phyloP scores from a whole-genome alignment of 176 grass and related monocot species.

The Hordeum marinum region DNA sequence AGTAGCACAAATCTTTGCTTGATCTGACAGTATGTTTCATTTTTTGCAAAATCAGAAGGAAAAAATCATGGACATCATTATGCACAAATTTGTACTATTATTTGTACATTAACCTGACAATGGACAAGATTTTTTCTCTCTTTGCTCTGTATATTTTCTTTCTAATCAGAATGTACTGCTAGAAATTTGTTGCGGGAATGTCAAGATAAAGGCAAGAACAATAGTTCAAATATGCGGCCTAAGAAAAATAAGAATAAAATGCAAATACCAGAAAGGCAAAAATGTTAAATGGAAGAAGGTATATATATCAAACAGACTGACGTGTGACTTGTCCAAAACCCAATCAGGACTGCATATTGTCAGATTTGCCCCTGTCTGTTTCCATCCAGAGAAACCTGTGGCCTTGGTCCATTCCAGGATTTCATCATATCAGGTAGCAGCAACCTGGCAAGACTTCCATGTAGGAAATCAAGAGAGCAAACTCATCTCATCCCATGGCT shows the following conservation, averaged over 20 bases:
- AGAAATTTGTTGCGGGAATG: neutral
- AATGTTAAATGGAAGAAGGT: neutral
- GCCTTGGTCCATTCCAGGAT: constrained; percentile 1
- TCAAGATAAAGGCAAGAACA: neutral
- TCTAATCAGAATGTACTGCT: neutral
- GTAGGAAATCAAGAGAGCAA: neutral
- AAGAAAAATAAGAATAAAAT: neutral
- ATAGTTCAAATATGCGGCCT: neutral
- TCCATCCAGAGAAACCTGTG: constrained; percentile 30
- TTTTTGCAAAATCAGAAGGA: neutral
- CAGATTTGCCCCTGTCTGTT: neutral
- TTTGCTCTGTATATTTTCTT: constrained; percentile 1
- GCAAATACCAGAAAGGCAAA: neutral
- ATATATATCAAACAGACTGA: neutral
- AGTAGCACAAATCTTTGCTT: neutral
- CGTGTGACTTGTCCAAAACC: neutral
- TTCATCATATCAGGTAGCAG: constrained; percentile 14
- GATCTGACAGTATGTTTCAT: neutral
- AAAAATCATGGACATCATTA: constrained; percentile 7
- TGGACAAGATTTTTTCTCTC: constrained; percentile 11
- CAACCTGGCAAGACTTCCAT: neutral
- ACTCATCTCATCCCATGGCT: neutral
- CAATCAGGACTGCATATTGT: neutral
- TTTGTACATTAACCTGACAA: constrained; percentile 33
- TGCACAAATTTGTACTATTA: constrained; percentile 22